phyloP scores from a whole-genome alignment of 306 rosid genomes.

The Acacia acuminata region DNA sequence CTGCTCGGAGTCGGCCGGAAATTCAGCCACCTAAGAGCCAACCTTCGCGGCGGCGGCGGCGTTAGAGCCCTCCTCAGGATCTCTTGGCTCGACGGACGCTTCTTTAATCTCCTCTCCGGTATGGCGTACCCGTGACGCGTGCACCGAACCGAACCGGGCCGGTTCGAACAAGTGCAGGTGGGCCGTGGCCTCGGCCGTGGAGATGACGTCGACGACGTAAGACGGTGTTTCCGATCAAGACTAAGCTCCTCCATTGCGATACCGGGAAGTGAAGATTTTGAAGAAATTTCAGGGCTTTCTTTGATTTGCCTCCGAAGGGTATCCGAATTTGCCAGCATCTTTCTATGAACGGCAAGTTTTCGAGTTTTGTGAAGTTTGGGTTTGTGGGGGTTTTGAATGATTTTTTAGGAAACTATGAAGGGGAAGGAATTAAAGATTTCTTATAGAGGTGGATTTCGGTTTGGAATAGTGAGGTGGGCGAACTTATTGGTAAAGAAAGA shows the following conservation, averaged over 20 bases:
- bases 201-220: neutral
- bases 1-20: conserved; percentile 67
- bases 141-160: conserved; percentile 33
- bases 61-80: conserved; percentile 53
- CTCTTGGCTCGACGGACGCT: conserved; percentile 40
- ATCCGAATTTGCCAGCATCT: conserved; percentile 21
- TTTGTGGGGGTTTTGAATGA: neutral
- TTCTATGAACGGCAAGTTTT: neutral
- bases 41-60: conserved; percentile 36
- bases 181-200: conserved; percentile 5
- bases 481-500: conserved; percentile 12
- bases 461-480: neutral
- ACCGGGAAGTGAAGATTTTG: neutral
- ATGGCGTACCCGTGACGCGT: conserved; percentile 32
- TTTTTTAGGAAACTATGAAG: neutral
- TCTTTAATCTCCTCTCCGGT: conserved; percentile 33
- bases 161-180: conserved; percentile 35
- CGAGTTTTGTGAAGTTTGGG: neutral
- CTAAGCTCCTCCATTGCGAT: neutral
- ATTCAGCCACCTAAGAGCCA: conserved; percentile 57
- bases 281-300: conserved; percentile 4
- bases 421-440: neutral
- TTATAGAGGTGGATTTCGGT: neutral
- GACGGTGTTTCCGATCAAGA: neutral
- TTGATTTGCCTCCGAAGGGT: conserved; percentile 1